Conservation (phyloP, 345 rosid species). For the Barbarea vulgaris region DNA sequence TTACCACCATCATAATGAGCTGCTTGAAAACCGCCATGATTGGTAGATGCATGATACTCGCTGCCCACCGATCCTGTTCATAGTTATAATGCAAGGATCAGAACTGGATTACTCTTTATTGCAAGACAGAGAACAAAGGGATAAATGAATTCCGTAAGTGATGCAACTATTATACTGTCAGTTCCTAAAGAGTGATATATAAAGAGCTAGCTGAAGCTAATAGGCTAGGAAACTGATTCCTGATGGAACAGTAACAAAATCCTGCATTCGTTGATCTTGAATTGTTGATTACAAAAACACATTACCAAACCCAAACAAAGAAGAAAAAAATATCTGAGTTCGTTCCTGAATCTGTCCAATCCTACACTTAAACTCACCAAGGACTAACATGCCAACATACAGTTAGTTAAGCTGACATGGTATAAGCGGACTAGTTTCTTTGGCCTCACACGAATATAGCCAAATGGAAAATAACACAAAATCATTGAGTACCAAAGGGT, state of each 20-base stretch:
- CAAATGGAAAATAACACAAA: background rate
- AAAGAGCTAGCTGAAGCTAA: background rate
- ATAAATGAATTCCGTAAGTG: background rate
- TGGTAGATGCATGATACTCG: conserved; percentile 50
- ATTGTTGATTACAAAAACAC: background rate
- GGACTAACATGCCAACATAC: conserved; percentile 8
- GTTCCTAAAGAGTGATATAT: background rate
- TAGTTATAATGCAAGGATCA: conserved; percentile 32
- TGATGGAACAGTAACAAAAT: background rate
- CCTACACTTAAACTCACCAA: background rate
- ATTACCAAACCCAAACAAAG: background rate
- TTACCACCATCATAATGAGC: conserved; percentile 41
- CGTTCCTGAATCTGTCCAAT: background rate
- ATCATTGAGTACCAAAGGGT: background rate
- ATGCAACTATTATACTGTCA: background rate
- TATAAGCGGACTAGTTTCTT: background rate
- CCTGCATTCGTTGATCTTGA: conserved; percentile 1
- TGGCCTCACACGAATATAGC: conserved; percentile 1
- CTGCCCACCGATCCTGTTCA: conserved; percentile 49
- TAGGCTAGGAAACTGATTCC: background rate
- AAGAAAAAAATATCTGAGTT: background rate
- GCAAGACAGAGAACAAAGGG: background rate
- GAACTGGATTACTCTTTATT: background rate
- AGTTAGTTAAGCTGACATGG: background rate
- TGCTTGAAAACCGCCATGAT: conserved; percentile 47